Evolutionary conservation across 805 yeast species (phyloP), one percentile per base, ranked within the genome.

Genomic region (Blastobotrys muscicola): DNA sequence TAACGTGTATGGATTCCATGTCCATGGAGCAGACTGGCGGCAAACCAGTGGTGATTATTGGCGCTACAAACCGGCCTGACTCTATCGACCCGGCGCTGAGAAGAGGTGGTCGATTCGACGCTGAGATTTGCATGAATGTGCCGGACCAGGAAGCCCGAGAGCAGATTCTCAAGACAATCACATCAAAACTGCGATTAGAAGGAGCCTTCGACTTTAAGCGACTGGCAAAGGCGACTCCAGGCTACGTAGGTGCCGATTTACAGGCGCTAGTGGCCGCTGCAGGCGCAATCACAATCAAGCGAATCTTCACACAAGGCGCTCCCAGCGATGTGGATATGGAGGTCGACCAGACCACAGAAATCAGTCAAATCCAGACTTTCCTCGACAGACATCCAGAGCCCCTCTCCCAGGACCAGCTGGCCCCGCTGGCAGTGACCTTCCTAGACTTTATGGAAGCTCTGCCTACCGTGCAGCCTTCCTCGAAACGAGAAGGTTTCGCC

Each of bases 401-500:
- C 9, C 68, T 92, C 43, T 76, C 87, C 0, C 69, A 72, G 0
- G 83, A 80, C 34, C 94, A 90, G 58, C 69, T 92, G 29, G 80
- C 69, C 12, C 84, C 89, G 10, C 65, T 92, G 36, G 73, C 82
- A 3, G 89, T 92, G 43, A 78, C 75, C 2, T 80, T 78, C 49
- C 80, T 74, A 10, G 98, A 92, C 60, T 92, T 92, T 59, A 50
- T 83, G 31, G 70, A 75, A 8, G 97, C 97, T 1, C 65, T 92
- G 33, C 97, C 97, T 2, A 78, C 89, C 0, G 82, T 92, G 37
- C 98, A 92, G 65, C 98, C 98, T 8, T 85, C 97, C 0, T 95
- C 97, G 1, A 90, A 89, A 58, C 80, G 98, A 61, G 98, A 92
- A 69, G 98, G 98, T 0, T 92, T 92, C 65, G 97, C 98, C 0